phyloP scores from a whole-genome alignment of 805 yeast genomes.

The Hanseniaspora occidentalis region DNA sequence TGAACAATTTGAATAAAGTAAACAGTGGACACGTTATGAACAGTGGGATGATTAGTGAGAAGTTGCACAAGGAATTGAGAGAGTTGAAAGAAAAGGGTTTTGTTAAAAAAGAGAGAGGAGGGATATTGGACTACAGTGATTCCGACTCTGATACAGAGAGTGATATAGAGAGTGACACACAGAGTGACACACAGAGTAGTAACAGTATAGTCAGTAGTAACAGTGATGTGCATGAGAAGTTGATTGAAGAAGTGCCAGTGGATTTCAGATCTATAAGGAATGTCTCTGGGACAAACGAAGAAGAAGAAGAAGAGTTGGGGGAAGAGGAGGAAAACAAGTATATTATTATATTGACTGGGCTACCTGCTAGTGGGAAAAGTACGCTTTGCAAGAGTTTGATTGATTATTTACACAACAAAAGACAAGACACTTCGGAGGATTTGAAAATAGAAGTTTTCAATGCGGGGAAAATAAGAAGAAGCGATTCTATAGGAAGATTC shows the following conservation, averaged over 20 bases:
- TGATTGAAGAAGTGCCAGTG: too few species aligned
- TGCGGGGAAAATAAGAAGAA: conserved; percentile 63
- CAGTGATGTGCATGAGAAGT: not conserved
- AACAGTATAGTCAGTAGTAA: not conserved
- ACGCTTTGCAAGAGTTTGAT: conserved; percentile 55
- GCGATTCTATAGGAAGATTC: conserved; percentile 26
- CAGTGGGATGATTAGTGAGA: not conserved
- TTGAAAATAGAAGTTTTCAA: conserved; percentile 41
- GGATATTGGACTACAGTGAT: not conserved
- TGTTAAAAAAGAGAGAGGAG: too few species aligned
- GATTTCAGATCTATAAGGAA: too few species aligned
- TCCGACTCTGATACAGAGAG: not conserved
- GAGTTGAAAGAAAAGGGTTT: not conserved
- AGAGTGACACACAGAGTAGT: not conserved
- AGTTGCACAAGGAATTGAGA: not conserved
- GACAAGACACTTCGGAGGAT: conserved; percentile 9
- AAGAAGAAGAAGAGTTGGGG: too few species aligned
- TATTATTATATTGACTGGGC: conserved; percentile 60
- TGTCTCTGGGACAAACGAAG: too few species aligned
- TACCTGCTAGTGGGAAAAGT: conserved; percentile 71
- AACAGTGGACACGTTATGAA: not conserved
- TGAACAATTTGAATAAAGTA: too few species aligned
- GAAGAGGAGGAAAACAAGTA: conserved; percentile 24
- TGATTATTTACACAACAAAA: conserved; percentile 34
- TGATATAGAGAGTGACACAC: not conserved